Evolutionary conservation across 768 basidiomycete species (phyloP).

Genomic region (Mycena belliarum): DNA sequence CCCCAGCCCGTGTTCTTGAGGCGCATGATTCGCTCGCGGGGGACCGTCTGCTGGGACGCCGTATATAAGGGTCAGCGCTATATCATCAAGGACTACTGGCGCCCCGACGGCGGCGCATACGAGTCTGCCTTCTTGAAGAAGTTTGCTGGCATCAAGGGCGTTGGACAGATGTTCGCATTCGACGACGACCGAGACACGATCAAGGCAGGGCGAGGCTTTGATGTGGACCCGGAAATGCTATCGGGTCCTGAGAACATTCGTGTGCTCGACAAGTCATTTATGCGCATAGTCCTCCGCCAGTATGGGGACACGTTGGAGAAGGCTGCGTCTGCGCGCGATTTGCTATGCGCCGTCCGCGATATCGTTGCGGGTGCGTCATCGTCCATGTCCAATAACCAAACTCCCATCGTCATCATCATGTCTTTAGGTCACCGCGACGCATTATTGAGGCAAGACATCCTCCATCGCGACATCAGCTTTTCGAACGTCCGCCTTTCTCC

Average conservation of each 20-base stretch:
- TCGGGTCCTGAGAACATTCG: not conserved
- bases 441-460: constrained; percentile 18
- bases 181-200: constrained; percentile 6
- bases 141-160: constrained; percentile 17
- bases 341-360: constrained; percentile 21
- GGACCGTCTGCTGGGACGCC: constrained; percentile 26
- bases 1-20: constrained; percentile 16
- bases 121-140: no score
- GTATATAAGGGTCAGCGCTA: not conserved
- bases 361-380: constrained; percentile 21
- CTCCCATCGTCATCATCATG: no score
- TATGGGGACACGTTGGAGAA: not conserved
- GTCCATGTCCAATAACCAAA: not conserved
- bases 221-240: not conserved
- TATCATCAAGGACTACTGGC: no score
- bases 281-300: not conserved
- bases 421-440: constrained; percentile 20
- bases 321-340: not conserved
- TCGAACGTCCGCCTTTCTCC: constrained; percentile 24
- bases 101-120: no score
- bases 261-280: not conserved
- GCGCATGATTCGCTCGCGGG: constrained; percentile 22
- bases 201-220: not conserved
- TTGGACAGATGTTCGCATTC: constrained; percentile 20
- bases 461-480: constrained; percentile 30